Base-by-base conservation (phyloP, 108 stramenopile genomes). In the Cyclotella baltica region DNA sequence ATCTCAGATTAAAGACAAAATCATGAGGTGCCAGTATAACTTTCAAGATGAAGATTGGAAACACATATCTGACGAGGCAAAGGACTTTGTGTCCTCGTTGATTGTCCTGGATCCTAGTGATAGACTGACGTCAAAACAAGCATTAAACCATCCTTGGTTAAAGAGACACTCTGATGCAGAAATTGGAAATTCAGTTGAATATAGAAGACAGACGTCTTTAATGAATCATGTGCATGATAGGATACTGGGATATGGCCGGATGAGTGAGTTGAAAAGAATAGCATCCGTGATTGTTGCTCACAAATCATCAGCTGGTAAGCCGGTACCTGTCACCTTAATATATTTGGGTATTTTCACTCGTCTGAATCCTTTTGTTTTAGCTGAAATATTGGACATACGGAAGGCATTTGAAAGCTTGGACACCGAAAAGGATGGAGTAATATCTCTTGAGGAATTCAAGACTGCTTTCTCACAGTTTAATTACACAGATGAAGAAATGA, bases 241-340 rank as follows among this genome's bases (percentile, higher is more conserved):
- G 29, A 70, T 86, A 22, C 22, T 85, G 38, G 52, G 61, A 18
- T 93, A 86, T 55, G 77, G 77, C n/a, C 75, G 57, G 11, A 75
- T 86, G 27, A 78, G 86, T 25, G 84, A 90, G 46, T 72, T 95
- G 33, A 88, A 89, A 75, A 86, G 80, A 64, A 76, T 95, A 33
- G 92, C 89, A n/a, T 67, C 92, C 13, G 88, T 87, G 72, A 83
- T 95, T 11, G 76, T 95, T 22, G 94, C 94, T 13, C 86, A 91
- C 65, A 82, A 85, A 48, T 87, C 85, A 2, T 85, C 88, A 0
- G 48, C 48, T 52, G 67, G 67, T 67, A 31, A 51, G 20, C n/a
- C 3, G 33, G 1, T 27, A 57, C 13, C 56, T 29, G 13, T 23
- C 1, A 57, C 15, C 28, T 27, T 25, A 25, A 4, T 2, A 29